phyloP scores from a whole-genome alignment of 78 protist species.

The Chrysochromulina tobinii region DNA sequence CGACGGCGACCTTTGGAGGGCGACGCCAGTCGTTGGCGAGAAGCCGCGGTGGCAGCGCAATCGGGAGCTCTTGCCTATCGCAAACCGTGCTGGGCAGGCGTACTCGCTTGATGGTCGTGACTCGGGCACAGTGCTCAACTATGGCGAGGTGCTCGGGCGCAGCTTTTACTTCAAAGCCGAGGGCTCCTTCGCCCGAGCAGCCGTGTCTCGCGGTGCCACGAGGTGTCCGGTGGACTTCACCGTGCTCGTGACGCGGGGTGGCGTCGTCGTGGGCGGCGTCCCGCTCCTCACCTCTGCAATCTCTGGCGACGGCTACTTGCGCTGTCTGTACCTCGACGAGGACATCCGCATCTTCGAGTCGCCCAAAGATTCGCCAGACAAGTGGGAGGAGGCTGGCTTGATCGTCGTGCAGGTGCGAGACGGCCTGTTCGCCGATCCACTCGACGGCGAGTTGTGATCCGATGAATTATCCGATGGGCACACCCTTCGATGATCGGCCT shows the following conservation, averaged over 20 bases:
- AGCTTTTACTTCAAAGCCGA: background rate
- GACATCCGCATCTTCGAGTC: conserved; percentile 20
- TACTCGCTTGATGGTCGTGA: no score
- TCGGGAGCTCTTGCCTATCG: no score
- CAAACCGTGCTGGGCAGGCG: no score
- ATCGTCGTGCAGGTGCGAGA: background rate
- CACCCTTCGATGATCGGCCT: no score
- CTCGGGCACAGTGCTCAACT: background rate
- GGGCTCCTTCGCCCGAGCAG: background rate
- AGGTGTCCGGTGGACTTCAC: background rate
- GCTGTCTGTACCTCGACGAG: background rate
- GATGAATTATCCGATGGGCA: no score
- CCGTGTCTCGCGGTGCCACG: background rate
- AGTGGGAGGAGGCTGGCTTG: background rate
- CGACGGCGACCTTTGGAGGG: no score
- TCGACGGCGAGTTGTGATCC: no score
- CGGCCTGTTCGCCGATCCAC: background rate
- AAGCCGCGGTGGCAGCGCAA: no score
- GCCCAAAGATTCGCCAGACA: background rate
- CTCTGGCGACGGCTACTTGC: background rate
- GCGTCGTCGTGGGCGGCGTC: background rate
- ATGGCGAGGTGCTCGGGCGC: background rate
- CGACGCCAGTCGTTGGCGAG: no score
- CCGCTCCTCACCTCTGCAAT: background rate
- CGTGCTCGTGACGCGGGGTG: background rate